Evolutionary conservation across 805 yeast species (phyloP), one percentile per base, ranked within the genome.

Genomic region (Starmerella davenportii): DNA sequence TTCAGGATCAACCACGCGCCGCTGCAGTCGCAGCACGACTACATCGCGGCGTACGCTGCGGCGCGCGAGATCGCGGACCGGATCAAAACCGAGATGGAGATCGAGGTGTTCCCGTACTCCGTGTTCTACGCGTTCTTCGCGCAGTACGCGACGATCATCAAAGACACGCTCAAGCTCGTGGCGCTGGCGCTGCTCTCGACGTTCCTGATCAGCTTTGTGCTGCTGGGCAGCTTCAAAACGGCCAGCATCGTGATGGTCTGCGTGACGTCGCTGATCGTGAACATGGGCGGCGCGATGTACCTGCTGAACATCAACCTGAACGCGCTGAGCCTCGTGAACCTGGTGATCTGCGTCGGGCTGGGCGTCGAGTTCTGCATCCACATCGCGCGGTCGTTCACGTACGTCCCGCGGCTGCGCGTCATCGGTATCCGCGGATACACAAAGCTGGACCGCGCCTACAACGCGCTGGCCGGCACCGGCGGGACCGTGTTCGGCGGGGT

Each of bases 351-450:
- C 55, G 74, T 78, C 2, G 98, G 98, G 0, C 61, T 87, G 28
- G 85, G 90, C 2, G 94, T 90, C 27, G 98, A 90, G 57, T 90
- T 87, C 54, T 82, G 94, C 42, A 70, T 79, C 25, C 96, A 87
- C 56, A 68, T 90, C 39, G 78, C 82, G 1, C 64, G 90, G 41
- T 82, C 90, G 1, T 87, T 74, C 56, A 68, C 78, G 21, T 61
- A 63, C 24, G 58, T 65, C 11, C 65, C 66, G 36, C 54, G 51
- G 38, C 55, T 51, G 31, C 51, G 54, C 19, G 50, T 49, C 5
- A 52, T 51, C 18, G 56, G 57, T 23, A 47, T 45, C 38, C 54
- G 43, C 36, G 59, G 51, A 1, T 43, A 43, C 21, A 48, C 56
- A 11, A 46, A 51, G 31, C 55, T 55, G 16, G 60, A 58, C 30